Evolutionary conservation across 73 alveolate species (phyloP), one percentile per base, ranked within the genome.

Genomic region (Breviolum minutum): DNA sequence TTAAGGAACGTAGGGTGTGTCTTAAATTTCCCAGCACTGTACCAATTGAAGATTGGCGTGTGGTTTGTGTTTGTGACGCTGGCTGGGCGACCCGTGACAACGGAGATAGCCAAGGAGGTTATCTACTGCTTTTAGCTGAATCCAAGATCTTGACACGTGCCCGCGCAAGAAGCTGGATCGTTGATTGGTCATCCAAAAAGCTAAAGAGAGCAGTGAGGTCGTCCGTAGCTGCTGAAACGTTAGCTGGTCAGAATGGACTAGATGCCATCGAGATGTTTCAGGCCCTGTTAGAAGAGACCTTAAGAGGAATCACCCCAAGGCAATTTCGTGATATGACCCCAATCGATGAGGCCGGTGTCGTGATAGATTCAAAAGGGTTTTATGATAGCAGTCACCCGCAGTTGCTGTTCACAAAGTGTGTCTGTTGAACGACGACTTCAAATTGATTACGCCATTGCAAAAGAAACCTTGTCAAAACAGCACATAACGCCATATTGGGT

Each of bases 41-140:
- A 14, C 92, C 92, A 6, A 54, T n/a, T 20, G 5, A 14, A 1
- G 30, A 40, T 9, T 60, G 92, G 74, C 7, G 92, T 2, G 6
- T 83, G 20, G 70, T 83, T 6, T 60, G 22, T 7, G 71, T 83
- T 1, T 54, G 73, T 0, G 92, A 83, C 8, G 92, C 92, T 7
- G 92, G 92, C 71, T 83, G 92, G 92, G 92, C 73, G 2, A n/a
- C 32, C 3, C 92, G 92, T 5, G 92, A 83, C 10, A 60, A 70
- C 19, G 92, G 92, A 6, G 92, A 83, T 68, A 54, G 73, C 6
- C 92, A 40, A 20, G 92, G 92, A 17, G 92, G 92, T 2, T n/a
- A 30, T 70, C 13, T 83, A 0, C 73, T 83, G 54, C 40, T 68
- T n/a, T 73, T 83, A 12, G 54, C 73, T 20, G 71, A 83, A 30